Evolutionary conservation across 208 protist species (phyloP).

Genomic region (Leishmania martiniquensis): DNA sequence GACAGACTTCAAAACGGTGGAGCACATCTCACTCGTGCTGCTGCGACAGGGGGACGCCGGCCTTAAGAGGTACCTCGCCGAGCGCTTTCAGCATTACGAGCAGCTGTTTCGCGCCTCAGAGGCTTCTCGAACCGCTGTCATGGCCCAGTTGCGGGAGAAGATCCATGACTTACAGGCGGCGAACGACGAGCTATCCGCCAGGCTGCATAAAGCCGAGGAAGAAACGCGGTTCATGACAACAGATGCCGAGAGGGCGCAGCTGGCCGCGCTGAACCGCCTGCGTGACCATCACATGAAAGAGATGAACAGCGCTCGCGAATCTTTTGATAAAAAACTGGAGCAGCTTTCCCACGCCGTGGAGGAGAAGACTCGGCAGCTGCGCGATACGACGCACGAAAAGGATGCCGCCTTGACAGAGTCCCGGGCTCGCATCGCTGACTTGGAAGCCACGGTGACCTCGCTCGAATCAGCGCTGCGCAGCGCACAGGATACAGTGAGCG

Average conservation of each 20-base stretch:
- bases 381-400: constrained; percentile 18
- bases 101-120: constrained; percentile 32
- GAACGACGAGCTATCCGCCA: constrained; percentile 6
- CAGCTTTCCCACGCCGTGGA: constrained; percentile 16
- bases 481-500: constrained; percentile 40
- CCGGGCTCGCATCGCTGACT: constrained; percentile 7
- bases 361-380: constrained; percentile 30
- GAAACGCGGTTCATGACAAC: constrained; percentile 24
- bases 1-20: constrained; percentile 80
- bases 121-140: constrained; percentile 20
- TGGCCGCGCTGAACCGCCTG: constrained; percentile 27
- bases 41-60: constrained; percentile 79
- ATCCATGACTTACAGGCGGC: constrained; percentile 24
- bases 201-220: constrained; percentile 10
- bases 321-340: constrained; percentile 35
- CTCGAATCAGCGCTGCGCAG: constrained; percentile 48
- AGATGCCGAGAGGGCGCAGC: constrained; percentile 31
- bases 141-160: constrained; percentile 39
- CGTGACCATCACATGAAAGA: constrained; percentile 30
- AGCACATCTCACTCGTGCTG: constrained; percentile 82
- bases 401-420: constrained; percentile 14
- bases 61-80: constrained; percentile 84
- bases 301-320: constrained; percentile 22
- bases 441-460: constrained; percentile 36
- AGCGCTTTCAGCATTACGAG: constrained; percentile 82